Evolutionary conservation across 805 yeast genomes (phyloP), one percentile per base, ranked within the genome.

Genomic region (Saturnispora silvae): DNA sequence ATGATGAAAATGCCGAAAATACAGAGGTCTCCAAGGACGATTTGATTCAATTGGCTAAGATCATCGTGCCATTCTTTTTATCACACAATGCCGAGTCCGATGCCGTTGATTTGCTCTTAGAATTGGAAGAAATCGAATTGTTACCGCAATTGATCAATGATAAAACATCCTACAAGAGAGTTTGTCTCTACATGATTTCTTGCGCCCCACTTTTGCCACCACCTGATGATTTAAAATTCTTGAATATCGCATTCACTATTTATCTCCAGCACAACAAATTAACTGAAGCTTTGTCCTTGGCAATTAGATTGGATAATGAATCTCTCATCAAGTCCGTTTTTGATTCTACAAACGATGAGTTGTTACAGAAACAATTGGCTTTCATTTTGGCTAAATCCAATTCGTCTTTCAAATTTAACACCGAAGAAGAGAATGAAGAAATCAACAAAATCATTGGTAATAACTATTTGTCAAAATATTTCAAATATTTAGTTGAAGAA

Each of bases 31-130:
- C 45, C 20, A 47, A 47, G 20, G 52, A 48, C 11, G 31, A 42
- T 22, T 65, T 92, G 45, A 60, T 81, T 38, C 66, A 70, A 33
- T 68, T 92, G 47, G 72, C 94, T 5, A 61, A 82, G 48, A 72
- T 78, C 48, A 77, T 92, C 48, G 87, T 83, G 28, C 96, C 95
- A 27, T 81, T 77, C 52, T 89, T 92, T 63, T 68, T 92, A 47
- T 77, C 83, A 53, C 96, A 89, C 62, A 89, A 92, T 55, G 97
- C 96, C 29, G 98, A 92, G 61, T 95, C 96, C 16, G 99, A 92
- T 55, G 98, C 98, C 1, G 95, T 92, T 19, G 99, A 92, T 61
- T 65, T 92, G 47, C 68, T 92, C 45, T 67, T 86, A 41, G 98
- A 92, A 60, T 75, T 92, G 39, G 98, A 92, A 60, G 67, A 76